These are phyloP conservation scores for Eucalyptus decipiens DNA, from an alignment of 345 rosid genomes.

Conservation along the genomic window DNA sequence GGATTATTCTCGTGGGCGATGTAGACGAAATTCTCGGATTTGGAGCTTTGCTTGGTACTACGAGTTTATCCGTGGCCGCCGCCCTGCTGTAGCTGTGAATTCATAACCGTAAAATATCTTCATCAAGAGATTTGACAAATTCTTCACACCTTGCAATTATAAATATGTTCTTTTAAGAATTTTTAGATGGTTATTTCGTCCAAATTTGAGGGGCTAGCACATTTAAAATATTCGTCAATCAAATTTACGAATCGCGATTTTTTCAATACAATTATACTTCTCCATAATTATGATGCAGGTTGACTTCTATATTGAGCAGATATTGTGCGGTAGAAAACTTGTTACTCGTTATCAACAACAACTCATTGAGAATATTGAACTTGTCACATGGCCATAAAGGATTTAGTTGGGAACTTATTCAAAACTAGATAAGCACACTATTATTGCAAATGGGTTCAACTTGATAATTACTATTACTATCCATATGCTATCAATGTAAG, in stretches of 20 bases:
- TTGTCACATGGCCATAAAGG: rapidly evolving
- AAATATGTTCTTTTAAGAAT: not conserved
- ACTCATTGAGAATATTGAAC: not conserved
- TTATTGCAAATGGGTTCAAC: not conserved
- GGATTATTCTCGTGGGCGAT: not conserved
- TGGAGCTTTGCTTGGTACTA: not conserved
- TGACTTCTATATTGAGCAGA: not conserved
- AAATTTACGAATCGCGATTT: not conserved
- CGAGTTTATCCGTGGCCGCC: not conserved
- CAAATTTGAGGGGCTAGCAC: rapidly evolving
- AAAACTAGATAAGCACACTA: not conserved
- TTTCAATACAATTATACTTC: not conserved
- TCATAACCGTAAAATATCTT: not conserved
- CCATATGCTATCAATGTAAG: not conserved
- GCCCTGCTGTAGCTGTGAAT: rapidly evolving
- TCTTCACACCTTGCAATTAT: not conserved
- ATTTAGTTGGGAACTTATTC: not conserved
- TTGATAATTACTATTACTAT: not conserved
- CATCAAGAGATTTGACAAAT: not conserved
- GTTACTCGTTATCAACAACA: not conserved
- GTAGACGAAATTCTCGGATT: not conserved
- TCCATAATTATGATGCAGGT: not conserved
- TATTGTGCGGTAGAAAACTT: no score
- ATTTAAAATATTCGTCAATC: not conserved
- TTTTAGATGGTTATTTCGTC: not conserved